Conservation (phyloP, 78 protist genomes). For the Dictyostelium firmibasis region DNA sequence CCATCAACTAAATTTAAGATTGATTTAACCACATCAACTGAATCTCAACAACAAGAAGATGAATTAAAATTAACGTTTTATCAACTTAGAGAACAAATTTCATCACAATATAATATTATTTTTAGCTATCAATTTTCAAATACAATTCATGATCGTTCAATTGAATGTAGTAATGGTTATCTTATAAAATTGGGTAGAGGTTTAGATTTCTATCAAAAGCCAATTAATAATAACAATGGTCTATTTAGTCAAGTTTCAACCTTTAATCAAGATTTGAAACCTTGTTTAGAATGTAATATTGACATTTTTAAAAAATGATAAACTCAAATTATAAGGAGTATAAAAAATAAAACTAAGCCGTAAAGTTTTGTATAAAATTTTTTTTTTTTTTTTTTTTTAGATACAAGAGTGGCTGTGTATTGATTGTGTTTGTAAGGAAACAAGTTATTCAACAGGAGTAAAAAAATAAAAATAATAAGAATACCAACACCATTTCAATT, state of each 20-base stretch:
- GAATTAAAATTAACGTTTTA: constrained; percentile 7
- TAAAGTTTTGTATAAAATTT: no score
- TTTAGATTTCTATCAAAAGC: constrained; percentile 50
- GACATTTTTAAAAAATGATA: constrained; percentile 43
- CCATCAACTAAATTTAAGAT: neutral
- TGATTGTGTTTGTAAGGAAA: no score
- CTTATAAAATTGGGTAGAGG: constrained; percentile 51
- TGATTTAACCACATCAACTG: constrained; percentile 7
- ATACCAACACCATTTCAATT: no score
- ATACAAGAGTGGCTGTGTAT: no score
- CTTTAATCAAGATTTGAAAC: constrained; percentile 17
- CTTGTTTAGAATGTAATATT: constrained; percentile 26
- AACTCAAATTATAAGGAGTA: no score
- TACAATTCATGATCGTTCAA: constrained; percentile 57
- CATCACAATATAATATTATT: neutral
- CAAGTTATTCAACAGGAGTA: no score
- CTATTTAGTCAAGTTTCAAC: constrained; percentile 3
- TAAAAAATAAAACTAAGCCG: no score
- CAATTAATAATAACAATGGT: neutral
- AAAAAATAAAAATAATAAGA: no score
- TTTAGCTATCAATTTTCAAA: constrained; percentile 26
- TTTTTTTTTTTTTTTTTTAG: no score
- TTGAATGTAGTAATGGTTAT: constrained; percentile 2
- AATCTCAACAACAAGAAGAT: constrained; percentile 36
- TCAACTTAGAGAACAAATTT: neutral